Evolutionary conservation across 176 grass and related monocot genomes (phyloP).

Genomic region (Musa acuminata): DNA sequence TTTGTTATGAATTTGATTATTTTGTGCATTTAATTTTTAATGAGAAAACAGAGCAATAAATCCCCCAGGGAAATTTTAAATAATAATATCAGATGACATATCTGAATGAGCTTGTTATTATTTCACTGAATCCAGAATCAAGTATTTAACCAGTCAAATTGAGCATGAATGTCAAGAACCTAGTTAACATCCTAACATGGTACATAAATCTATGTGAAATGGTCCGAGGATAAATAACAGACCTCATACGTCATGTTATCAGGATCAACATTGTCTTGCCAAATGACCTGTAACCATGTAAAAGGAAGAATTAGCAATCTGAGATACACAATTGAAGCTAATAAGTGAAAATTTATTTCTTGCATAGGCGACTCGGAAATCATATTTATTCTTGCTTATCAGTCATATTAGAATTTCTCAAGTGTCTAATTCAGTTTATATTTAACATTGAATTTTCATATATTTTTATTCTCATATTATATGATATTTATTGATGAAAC

Average conservation of each 20-base stretch:
- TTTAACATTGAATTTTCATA: neutral
- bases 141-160: neutral
- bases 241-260: conserved; percentile 99
- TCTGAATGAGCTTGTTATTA: too few relatives aligned
- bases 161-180: conserved; percentile 2
- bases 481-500: neutral
- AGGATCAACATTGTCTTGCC: conserved; percentile 90
- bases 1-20: too few relatives aligned
- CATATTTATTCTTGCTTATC: neutral
- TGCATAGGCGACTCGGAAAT: neutral
- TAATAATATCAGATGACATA: too few relatives aligned
- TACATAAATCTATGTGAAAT: neutral
- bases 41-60: too few relatives aligned
- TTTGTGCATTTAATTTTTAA: too few relatives aligned
- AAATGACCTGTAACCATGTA: conserved; percentile 52
- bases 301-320: neutral
- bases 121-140: too few relatives aligned
- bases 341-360: neutral
- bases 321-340: neutral
- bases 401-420: too few relatives aligned
- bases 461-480: neutral
- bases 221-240: conserved; percentile 22
- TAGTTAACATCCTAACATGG: conserved; percentile 1
- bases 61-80: too few relatives aligned
- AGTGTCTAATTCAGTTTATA: too few relatives aligned